Evolutionary conservation across 192 early-diverging fungal genomes (phyloP).

Genomic region (Coemansia sp.): DNA sequence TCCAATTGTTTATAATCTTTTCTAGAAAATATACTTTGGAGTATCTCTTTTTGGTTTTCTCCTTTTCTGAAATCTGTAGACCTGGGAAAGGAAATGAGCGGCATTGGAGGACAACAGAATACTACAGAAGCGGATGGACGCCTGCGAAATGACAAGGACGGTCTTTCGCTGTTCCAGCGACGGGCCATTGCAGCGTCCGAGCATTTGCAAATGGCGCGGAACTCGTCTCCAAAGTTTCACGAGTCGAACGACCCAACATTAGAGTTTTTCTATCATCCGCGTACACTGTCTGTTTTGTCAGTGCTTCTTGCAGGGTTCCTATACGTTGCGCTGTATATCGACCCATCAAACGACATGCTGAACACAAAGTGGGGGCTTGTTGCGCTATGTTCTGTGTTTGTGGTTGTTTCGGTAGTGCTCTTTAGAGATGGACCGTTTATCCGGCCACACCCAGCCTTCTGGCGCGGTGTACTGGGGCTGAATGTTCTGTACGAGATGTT

Average conservation of each 20-base stretch:
- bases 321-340: constrained; percentile 47
- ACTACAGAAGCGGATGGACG: neutral
- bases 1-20: no score
- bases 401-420: constrained; percentile 82
- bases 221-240: constrained; percentile 45
- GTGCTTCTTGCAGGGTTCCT: constrained; percentile 47
- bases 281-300: constrained; percentile 42
- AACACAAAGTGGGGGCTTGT: constrained; percentile 53
- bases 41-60: no score
- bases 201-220: constrained; percentile 6
- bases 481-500: constrained; percentile 88
- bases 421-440: constrained; percentile 95
- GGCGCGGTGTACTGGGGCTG: constrained; percentile 82
- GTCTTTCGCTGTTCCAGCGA: constrained; percentile 20
- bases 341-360: constrained; percentile 50
- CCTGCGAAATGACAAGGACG: neutral
- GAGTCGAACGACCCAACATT: constrained; percentile 52
- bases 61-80: neutral
- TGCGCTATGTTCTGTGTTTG: constrained; percentile 60
- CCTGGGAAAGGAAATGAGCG: neutral
- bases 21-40: no score
- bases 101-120: neutral
- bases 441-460: constrained; percentile 89
- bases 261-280: constrained; percentile 53
- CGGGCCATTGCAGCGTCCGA: constrained; percentile 16